These are phyloP conservation scores for Aspergillus pseudotamarii DNA, from an alignment of 2,329 filamentous ascomycete genomes.

Conservation along the genomic window DNA sequence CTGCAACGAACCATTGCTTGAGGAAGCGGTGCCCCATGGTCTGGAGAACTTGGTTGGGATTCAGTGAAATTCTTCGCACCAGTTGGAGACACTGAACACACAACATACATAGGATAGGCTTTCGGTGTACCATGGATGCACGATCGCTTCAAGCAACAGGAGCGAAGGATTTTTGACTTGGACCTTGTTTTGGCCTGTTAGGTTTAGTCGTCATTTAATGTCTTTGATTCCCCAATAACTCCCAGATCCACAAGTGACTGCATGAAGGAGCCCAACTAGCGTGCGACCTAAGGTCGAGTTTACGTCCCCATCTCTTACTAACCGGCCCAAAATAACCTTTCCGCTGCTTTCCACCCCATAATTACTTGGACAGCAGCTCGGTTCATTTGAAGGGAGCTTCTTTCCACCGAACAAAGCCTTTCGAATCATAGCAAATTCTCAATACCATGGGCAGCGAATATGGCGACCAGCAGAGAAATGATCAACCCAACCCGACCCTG, in stretches of 20 bases:
- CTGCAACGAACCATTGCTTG: background rate
- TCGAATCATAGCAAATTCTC: background rate
- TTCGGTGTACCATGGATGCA: background rate
- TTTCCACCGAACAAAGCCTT: slow-evolving; percentile 4
- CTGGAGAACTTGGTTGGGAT: background rate
- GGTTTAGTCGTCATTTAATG: slow-evolving; percentile 2
- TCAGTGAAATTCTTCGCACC: background rate
- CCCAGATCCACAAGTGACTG: slow-evolving; percentile 4
- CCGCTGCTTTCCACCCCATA: background rate
- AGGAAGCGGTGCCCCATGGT: background rate
- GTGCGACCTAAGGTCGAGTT: background rate
- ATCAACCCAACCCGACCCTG: background rate
- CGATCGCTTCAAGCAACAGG: background rate
- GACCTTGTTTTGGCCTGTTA: background rate
- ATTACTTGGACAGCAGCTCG: background rate
- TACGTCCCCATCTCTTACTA: background rate
- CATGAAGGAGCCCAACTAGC: slow-evolving; percentile 3
- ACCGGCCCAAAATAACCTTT: background rate
- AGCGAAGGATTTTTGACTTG: background rate
- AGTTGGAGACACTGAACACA: background rate
- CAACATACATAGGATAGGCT: background rate
- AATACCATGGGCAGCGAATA: slow-evolving; percentile 7
- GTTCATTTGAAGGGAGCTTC: background rate
- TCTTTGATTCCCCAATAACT: background rate
- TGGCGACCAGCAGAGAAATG: slow-evolving; percentile 4